A percentile compares a stretch with the other conserved stretches of the same genome.
Evolutionary conservation across 257 asterid genomes (phyloP).

Genomic region (Orobanche coerulescens): DNA sequence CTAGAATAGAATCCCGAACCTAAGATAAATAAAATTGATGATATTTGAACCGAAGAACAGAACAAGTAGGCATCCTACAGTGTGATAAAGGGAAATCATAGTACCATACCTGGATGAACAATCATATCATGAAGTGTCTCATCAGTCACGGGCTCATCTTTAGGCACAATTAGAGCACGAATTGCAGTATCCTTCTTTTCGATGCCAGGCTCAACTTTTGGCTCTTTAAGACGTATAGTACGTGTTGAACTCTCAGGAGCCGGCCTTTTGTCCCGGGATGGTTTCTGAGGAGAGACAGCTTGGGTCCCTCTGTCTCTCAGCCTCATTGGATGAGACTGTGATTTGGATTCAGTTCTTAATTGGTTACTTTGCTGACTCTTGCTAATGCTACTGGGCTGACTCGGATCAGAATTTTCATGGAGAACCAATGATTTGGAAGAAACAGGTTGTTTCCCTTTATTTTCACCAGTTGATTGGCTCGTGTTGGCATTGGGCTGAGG

Average conservation of each 20-base stretch:
- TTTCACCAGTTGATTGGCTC: conserved; percentile 26
- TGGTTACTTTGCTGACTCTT: conserved; percentile 17
- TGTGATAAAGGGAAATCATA: conserved; percentile 14
- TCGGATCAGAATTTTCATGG: conserved; percentile 27
- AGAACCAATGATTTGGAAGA: conserved; percentile 25
- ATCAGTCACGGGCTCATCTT: conserved; percentile 44
- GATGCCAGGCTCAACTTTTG: conserved; percentile 27
- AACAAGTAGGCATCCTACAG: conserved; percentile 8
- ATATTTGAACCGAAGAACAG: neutral
- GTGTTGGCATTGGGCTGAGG: conserved; percentile 18
- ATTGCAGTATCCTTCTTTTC: conserved; percentile 20
- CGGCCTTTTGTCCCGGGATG: conserved; percentile 32
- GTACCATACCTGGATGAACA: conserved; percentile 53
- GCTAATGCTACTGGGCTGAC: conserved; percentile 21
- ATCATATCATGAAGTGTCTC: conserved; percentile 36
- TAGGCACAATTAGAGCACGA: conserved; percentile 35
- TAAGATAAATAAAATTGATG: neutral
- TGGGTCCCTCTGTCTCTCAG: conserved; percentile 44
- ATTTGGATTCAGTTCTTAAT: conserved; percentile 21
- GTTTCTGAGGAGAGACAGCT: conserved; percentile 28
- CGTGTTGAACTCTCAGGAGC: conserved; percentile 29
- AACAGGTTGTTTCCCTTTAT: conserved; percentile 39
- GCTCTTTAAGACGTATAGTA: conserved; percentile 34
- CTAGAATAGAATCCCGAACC: conserved; percentile 9
- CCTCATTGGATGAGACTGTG: conserved; percentile 37